Percentiles rank a stretch among this genome's conserved stretches.
Evolutionary conservation across 2,329 filamentous ascomycete species (phyloP).

Genomic region (Colletotrichum cereale): DNA sequence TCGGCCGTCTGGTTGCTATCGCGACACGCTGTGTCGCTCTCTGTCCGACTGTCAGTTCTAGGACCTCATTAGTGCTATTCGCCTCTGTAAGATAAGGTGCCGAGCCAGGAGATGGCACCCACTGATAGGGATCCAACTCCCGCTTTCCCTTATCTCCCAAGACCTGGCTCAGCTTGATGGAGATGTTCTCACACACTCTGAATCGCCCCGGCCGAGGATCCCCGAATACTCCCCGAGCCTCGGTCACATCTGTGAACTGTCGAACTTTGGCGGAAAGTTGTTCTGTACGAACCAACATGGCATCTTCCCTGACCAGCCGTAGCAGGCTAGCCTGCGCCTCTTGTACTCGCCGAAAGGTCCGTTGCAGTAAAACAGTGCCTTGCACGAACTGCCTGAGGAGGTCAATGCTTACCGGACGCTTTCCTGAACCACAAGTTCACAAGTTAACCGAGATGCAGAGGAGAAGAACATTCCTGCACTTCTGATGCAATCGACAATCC

Average conservation of each 20-base stretch:
- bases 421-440: neutral
- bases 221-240: neutral
- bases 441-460: neutral
- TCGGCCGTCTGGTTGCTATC: neutral
- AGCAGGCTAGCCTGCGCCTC: slow-evolving; percentile 40
- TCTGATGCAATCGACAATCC: neutral
- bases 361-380: slow-evolving; percentile 45
- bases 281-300: neutral
- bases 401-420: slow-evolving; percentile 1
- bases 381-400: slow-evolving; percentile 45
- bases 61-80: neutral
- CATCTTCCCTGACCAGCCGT: neutral
- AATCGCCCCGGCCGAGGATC: neutral
- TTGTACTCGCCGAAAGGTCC: slow-evolving; percentile 40
- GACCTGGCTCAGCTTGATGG: neutral
- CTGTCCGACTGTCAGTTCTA: neutral
- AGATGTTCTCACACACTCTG: neutral
- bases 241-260: neutral
- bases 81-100: neutral
- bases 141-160: neutral
- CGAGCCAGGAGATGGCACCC: neutral
- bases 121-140: neutral
- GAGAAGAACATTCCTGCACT: neutral
- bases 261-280: neutral
- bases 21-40: neutral